Conservation (phyloP, 257 asterid species). For the Solanum sejunctum region DNA sequence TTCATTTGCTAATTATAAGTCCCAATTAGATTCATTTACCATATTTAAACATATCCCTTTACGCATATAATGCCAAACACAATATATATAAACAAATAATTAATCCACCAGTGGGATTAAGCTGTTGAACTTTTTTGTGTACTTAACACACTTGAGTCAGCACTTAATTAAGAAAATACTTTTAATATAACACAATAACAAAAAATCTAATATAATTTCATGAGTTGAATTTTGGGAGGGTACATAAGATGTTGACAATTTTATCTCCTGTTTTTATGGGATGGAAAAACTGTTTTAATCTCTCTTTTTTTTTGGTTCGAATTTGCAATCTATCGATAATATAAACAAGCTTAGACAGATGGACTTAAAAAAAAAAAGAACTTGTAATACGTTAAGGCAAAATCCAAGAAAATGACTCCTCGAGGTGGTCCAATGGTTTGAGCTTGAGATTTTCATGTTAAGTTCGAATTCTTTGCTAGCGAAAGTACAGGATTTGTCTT, state of each 20-base stretch:
- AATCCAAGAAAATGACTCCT: neutral
- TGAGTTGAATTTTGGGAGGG: too few species aligned
- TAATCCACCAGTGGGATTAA: neutral
- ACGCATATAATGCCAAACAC: neutral
- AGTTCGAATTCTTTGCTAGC: too few species aligned
- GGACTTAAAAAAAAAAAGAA: neutral
- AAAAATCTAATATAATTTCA: too few species aligned
- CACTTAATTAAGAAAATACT: neutral
- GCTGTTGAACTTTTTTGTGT: neutral
- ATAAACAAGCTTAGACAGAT: neutral
- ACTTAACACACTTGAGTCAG: neutral
- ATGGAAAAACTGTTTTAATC: fast-evolving
- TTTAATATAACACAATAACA: neutral
- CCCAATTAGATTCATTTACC: neutral
- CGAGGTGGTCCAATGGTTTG: too few species aligned
- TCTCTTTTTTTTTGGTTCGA: fast-evolving
- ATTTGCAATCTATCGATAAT: neutral
- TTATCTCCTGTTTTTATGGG: too few species aligned
- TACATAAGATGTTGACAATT: too few species aligned
- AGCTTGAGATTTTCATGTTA: too few species aligned
- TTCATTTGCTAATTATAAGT: neutral
- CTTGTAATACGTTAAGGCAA: neutral
- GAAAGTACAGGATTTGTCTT: too few species aligned
- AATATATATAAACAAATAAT: neutral
- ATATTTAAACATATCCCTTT: neutral